Base-by-base conservation (phyloP, 805 yeast genomes). In the Brettanomyces naardenensis region DNA sequence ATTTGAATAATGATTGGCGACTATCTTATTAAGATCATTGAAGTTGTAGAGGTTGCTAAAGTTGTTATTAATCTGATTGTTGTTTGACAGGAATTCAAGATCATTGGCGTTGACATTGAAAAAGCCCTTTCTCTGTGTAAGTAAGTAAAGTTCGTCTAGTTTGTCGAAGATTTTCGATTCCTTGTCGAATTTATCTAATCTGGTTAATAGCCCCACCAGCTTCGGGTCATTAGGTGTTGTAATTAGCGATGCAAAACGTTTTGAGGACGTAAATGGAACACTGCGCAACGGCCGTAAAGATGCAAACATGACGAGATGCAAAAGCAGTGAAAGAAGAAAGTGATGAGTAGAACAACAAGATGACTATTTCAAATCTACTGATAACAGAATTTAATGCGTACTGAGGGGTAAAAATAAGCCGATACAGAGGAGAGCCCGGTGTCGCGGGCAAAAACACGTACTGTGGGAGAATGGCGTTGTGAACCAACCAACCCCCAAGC, bases 41-140 rank as follows among this genome's bases (percentile, higher is more conserved):
- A 58, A 53, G 33, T 58, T 49, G 42, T 48, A 44, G 23, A 56
- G 35, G 37, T 58, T 58, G 18, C 46, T 45, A 37, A 46, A 51
- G 14, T 44, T 43, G 14, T 40, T 40, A 11, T 45, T 46, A 6
- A 58, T 51, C 35, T 45, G 48, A 4, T 44, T 31, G 6, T 45
- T 43, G 38, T 58, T 58, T 6, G 61, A 53, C 25, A 47, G 42
- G 39, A 58, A 58, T 27, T 50, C 54, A 17, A 58, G 45, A 32
- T 56, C 53, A 37, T 57, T 57, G 14, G 57, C 42, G 36, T 47
- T 50, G 13, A 48, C 19, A 36, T 56, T 53, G 37, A 52, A 56
- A 28, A 58, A 58, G 2, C 63, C 63, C 38, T 58, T 58, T 37
- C 59, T 48, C 36, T 55, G 56, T n/a, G 57, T 45, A 7, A 58